Evolutionary conservation across 371 early-diverging fungal species (phyloP), one percentile per base, ranked within the genome.

Genomic region (Syncephalis fuscata): DNA sequence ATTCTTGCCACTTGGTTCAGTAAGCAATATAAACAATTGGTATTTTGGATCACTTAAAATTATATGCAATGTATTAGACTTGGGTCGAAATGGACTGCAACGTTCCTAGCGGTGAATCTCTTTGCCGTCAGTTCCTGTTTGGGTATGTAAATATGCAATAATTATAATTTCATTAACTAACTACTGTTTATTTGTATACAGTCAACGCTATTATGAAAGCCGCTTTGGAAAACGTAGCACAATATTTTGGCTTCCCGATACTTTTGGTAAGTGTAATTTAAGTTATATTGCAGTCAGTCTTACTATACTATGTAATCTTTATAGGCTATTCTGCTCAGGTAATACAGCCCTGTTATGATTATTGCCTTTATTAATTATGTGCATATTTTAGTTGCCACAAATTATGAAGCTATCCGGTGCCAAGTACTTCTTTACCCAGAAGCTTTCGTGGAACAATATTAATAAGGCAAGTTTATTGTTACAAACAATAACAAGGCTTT

Each of bases 51-150:
- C 39, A 22, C 16, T 25, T 42, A 27, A 27, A 36, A 22, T 25
- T 25, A 44, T 57, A 32, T 32, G 32, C 4, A 7, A 7, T 32
- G 11, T 11, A 4, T 32, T 32, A 69, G 52, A 88, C 93, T 15
- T 97, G 96, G 96, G 82, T 94, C 10, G 98, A 97, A 62, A 95
- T 88, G 92, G 98, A 97, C 61, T 84, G 88, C 60, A 97, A 97
- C 61, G 64, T 94, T 51, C 95, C 96, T 25, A 82, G 85, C 47
- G 98, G 98, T 1, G 98, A 97, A 60, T 76, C 91, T 0, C 63
- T 97, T 39, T 82, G 82, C 40, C 74, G 98, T 21, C 95, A 97
- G 59, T 91, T 97, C 63, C 61, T 97, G 20, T 77, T 87, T 21
- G 98, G 80, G 51, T 63, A 63, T 49, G 17, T 44, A 70, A 48